Base-by-base conservation (phyloP, 2,329 filamentous ascomycete species). In the Penicillium sp. region DNA sequence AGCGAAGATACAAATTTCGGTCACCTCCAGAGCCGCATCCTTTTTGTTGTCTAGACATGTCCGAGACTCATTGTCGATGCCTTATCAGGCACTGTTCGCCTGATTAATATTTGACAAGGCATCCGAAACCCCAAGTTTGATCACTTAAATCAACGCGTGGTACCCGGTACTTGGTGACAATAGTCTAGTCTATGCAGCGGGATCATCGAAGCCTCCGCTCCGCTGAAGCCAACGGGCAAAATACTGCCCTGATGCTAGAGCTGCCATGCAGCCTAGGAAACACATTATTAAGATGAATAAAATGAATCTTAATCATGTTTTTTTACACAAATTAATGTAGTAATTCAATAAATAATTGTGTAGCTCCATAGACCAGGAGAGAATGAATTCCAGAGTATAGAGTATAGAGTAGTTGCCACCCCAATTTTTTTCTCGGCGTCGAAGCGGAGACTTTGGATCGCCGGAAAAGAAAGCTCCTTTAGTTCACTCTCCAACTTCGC, bases 391-490 rank as follows among this genome's bases (percentile, higher is more conserved):
- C 50, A 42, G 40, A 33, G 49, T 53, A 37, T 54, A 68, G 60
- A 33, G 49, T 53, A 37, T 54, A 68, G 60, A 64, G 59, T 70
- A 66, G 69, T 70, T 69, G 69, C 68, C 68, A 68, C 68, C 65
- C 61, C 66, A 64, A 68, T 69, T 71, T 71, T 71, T 70, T 70
- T 70, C 65, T 67, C 64, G 58, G 59, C 63, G 61, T 65, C 61
- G 61, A 64, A 68, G 67, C 68, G 68, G 68, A 70, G 68, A 67
- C 63, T 68, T 69, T 67, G 63, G 62, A 69, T 68, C 67, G 68
- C 68, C 68, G 68, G 68, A 70, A 70, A 68, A 63, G 68, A 70
- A 70, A 70, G 68, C 68, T 70, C 66, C 68, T 69, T 68, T 66
- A 62, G 67, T 66, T 66, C 60, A 49, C 35, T 54, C 60, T 63